Evolutionary conservation across 2,329 filamentous ascomycete genomes (phyloP), one percentile per base, ranked within the genome.

Genomic region (Pyrenophora seminiperda): DNA sequence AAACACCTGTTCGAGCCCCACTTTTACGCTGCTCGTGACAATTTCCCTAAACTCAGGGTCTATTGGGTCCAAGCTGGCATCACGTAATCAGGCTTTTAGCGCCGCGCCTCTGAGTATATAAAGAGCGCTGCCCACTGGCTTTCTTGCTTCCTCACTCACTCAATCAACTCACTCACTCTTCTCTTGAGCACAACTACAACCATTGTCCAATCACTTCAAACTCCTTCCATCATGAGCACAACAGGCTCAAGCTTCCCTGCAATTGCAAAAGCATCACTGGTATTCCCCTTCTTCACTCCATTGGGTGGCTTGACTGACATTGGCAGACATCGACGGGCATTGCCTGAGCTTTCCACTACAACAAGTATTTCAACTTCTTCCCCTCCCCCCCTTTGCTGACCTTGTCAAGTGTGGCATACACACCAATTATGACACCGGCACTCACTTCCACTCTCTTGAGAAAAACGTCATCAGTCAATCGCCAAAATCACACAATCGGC

Each of bases 1-100:
- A 14, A 49, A 47, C 53, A 37, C 38, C 33, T 43, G 31, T 44
- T 42, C 19, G 20, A 11, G 31, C 9, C 47, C 46, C 43, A 41
- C 39, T 50, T 50, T 49, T 47, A 22, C 4, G 27, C 19, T 13
- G 22, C 29, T 17, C 42, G 30, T 46, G 17, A 29, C 15, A 14
- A 9, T 27, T 2, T 24, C 15, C 13, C 7, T 3, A 3, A 15
- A n/a, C 13, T 30, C 18, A 37, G 42, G 42, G 33, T 45, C 31
- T 5, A 20, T n/a, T 30, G 42, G 42, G 33, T 45, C 31, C 9
- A 20, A 2, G 9, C 9, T 30, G 15, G 29, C 27, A 38, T 41
- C 19, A 39, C 27, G 32, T 31, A 34, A 22, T 10, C 19, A 7
- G 30, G 17, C 7, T 27, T 3, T 18, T 11, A 31, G 27, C 27